Percentiles rank a stretch among this genome's conserved stretches.
phyloP scores from a whole-genome alignment of 352 stramenopile species.

The Blastocystis sp. region DNA sequence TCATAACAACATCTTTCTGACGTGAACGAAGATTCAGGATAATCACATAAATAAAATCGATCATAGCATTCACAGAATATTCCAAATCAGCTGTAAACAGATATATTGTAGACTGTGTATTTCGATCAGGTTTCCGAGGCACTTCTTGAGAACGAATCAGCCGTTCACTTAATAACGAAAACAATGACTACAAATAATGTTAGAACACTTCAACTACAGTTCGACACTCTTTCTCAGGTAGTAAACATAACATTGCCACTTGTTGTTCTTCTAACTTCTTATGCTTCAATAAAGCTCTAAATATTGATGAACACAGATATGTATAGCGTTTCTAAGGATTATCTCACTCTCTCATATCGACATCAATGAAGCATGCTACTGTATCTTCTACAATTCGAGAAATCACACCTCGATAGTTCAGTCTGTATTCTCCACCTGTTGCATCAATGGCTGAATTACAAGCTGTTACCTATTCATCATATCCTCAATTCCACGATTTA shows the following conservation, averaged over 20 bases:
- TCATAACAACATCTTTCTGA: constrained; percentile 46
- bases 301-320: neutral
- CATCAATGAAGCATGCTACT: constrained; percentile 9
- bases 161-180: constrained; percentile 10
- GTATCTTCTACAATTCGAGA: constrained; percentile 14
- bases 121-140: constrained; percentile 19
- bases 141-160: constrained; percentile 32
- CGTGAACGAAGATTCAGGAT: constrained; percentile 27
- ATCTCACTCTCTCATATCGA: neutral
- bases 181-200: neutral
- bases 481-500: neutral
- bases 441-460: constrained; percentile 14
- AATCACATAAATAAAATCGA: constrained; percentile 51
- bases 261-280: constrained; percentile 49
- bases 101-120: constrained; percentile 37
- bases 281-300: neutral
- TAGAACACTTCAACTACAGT: neutral
- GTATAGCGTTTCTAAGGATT: neutral
- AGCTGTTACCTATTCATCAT: neutral
- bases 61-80: constrained; percentile 6
- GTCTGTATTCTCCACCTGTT: constrained; percentile 10
- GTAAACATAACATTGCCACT: constrained; percentile 25
- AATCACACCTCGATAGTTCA: constrained; percentile 36
- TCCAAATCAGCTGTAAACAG: constrained; percentile 20
- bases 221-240: constrained; percentile 31